Evolutionary conservation across 2,329 filamentous ascomycete genomes (phyloP), one percentile per base, ranked within the genome.

Genomic region (Gnomoniopsis smithogilvyi): DNA sequence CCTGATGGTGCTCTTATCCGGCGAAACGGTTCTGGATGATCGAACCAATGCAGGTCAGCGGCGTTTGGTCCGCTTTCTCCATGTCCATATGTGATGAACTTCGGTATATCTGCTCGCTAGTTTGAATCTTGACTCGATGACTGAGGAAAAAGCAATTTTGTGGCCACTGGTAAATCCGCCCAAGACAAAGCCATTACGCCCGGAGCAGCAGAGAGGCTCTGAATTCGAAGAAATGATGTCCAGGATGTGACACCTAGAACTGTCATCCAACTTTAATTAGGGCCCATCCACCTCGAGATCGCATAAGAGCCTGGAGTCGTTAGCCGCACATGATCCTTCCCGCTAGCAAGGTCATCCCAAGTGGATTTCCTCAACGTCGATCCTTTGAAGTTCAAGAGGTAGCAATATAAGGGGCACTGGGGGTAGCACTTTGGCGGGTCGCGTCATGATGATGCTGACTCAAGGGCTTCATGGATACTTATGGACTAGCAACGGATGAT

Each of bases 241-340:
- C 17, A n/a, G 17, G 12, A n/a, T 41, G 36, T 50, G 56, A 54
- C 36, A 41, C 56, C 36, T 12, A 50, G 54, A 51, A 22, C 34
- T 47, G 56, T 50, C 45, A 45, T 24, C 24, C 36, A 26, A 24
- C 19, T 21, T 49, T 34, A 14, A 22, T 50, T 36, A 33, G 49
- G 47, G 24, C 56, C 56, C 36, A 41, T 51, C 41, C 54, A 45
- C 54, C 54, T 46, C 46, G 24, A 54, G 51, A 54, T 30, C 26
- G 26, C 26, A 30, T 45, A 36, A 51, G 45, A 45, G 50, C 12
- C 46, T 30, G 24, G 43, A 24, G 47, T 46, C 21, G 24, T 33
- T 57, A 52, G 55, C 48, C 41, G 48, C 47, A 51, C n/a, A 57
- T 38, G 55, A 57, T 52, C 47, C 41, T 43, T 48, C 55, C 55